Conservation (phyloP, 2,329 filamentous ascomycete genomes). For the Trichoderma sp. region DNA sequence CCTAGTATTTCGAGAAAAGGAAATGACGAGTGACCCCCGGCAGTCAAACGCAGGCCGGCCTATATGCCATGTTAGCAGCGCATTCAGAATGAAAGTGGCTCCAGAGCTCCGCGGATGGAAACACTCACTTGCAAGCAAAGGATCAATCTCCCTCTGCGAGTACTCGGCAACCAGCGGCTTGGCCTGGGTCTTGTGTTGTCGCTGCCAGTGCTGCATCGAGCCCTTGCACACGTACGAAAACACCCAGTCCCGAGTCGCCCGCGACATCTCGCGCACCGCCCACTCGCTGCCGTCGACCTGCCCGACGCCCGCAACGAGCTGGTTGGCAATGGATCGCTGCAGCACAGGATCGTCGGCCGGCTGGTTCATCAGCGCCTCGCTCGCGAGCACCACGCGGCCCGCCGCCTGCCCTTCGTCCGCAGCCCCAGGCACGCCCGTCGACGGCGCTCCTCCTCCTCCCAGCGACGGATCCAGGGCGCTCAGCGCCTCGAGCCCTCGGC, state of each 20-base stretch:
- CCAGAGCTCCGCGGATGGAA: not conserved
- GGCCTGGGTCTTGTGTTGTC: conserved; percentile 47
- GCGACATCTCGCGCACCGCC: conserved; percentile 49
- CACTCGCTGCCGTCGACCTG: conserved; percentile 53
- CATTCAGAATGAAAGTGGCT: not conserved
- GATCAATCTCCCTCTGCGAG: conserved; percentile 52
- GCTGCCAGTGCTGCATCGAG: conserved; percentile 55
- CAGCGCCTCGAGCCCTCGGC: conserved; percentile 37
- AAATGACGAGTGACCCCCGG: conserved; percentile 53
- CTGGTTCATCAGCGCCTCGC: conserved; percentile 53
- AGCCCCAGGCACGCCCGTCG: conserved; percentile 29
- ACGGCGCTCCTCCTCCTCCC: conserved; percentile 33
- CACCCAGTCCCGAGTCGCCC: conserved; percentile 53
- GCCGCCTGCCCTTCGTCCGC: conserved; percentile 34
- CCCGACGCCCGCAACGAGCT: conserved; percentile 50
- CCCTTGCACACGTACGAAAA: conserved; percentile 58
- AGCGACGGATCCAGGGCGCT: conserved; percentile 43
- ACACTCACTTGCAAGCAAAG: conserved; percentile 48
- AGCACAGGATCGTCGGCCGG: conserved; percentile 51
- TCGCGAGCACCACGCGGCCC: conserved; percentile 47
- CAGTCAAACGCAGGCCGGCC: conserved; percentile 63
- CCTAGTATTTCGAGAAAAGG: conserved; percentile 52
- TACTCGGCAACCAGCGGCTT: conserved; percentile 52
- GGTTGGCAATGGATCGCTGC: conserved; percentile 54
- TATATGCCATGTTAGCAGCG: conserved; percentile 34